phyloP scores from a whole-genome alignment of 352 stramenopile species.

The Pythium sukuiense region DNA sequence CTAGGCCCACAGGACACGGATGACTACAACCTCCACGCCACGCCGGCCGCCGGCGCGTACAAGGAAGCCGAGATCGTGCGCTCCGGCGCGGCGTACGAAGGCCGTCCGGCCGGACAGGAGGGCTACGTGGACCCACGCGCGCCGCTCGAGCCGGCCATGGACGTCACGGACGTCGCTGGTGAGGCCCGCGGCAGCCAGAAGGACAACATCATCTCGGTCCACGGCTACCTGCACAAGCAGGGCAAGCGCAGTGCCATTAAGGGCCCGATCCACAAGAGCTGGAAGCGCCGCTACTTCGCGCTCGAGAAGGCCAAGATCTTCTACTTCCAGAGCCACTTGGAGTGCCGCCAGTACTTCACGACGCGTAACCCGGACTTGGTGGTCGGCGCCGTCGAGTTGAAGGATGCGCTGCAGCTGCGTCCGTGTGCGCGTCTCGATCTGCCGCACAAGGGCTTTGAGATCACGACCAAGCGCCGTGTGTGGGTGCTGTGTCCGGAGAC shows the following conservation, averaged over 20 bases:
- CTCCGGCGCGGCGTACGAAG: constrained; percentile 46
- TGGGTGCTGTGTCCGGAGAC: constrained; percentile 86
- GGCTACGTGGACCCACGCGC: constrained; percentile 66
- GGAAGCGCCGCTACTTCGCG: constrained; percentile 86
- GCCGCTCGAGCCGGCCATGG: constrained; percentile 54
- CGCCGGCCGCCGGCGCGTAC: constrained; percentile 44
- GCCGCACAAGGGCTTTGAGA: constrained; percentile 47
- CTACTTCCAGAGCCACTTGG: constrained; percentile 86
- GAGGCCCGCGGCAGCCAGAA: constrained; percentile 58
- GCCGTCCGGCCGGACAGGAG: constrained; percentile 46
- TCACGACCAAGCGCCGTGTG: constrained; percentile 82
- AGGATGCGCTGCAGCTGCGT: constrained; percentile 83
- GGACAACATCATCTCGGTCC: constrained; percentile 87
- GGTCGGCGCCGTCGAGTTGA: constrained; percentile 78
- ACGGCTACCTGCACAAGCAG: constrained; percentile 90
- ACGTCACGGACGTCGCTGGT: constrained; percentile 69
- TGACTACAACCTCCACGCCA: constrained; percentile 70
- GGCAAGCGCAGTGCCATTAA: constrained; percentile 86
- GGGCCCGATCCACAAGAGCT: constrained; percentile 85
- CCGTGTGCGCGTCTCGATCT: constrained; percentile 80
- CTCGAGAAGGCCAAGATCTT: constrained; percentile 88
- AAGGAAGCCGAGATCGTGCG: constrained; percentile 49
- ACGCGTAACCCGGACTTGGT: constrained; percentile 82
- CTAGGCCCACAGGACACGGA: constrained; percentile 34
- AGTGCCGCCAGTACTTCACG: constrained; percentile 88